phyloP scores from a whole-genome alignment of 768 basidiomycete species.

The Neoboletus brunneissimus region DNA sequence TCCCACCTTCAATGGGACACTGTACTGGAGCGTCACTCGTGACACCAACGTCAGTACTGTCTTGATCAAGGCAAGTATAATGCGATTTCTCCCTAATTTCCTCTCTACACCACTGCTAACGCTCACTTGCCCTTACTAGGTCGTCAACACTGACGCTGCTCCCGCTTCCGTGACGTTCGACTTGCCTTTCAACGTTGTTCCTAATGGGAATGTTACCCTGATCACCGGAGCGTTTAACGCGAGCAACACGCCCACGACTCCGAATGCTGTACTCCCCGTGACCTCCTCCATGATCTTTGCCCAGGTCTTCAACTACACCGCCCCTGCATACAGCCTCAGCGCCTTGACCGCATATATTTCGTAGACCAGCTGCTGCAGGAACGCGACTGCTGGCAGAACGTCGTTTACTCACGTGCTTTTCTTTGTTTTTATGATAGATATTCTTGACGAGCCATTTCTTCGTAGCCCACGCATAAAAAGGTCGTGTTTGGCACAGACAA shows the following conservation, averaged over 20 bases:
- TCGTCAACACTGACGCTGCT: conserved; percentile 47
- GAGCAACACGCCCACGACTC: conserved; percentile 52
- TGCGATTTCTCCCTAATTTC: not conserved
- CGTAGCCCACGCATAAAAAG: not conserved
- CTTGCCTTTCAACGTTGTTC: conserved; percentile 50
- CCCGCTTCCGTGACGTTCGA: conserved; percentile 44
- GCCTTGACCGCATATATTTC: conserved; percentile 16
- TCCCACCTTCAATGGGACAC: conserved; percentile 44
- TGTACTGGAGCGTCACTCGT: conserved; percentile 59
- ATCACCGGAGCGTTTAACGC: conserved; percentile 45
- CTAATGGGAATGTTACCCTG: conserved; percentile 44
- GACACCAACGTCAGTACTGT: conserved; percentile 29
- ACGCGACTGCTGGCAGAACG: not conserved
- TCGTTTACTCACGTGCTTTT: too few species aligned
- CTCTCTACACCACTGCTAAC: not conserved
- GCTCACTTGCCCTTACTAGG: conserved; percentile 30
- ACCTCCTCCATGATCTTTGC: conserved; percentile 43
- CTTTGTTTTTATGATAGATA: not conserved
- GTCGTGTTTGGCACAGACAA: too few species aligned
- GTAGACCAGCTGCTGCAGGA: not conserved
- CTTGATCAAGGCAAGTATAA: conserved; percentile 51
- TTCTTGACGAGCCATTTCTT: not conserved
- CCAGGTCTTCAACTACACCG: conserved; percentile 52
- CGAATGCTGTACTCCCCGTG: not conserved
- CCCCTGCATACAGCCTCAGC: conserved; percentile 43